A percentile compares a stretch with the other conserved stretches of the same genome.
Conservation (phyloP, 352 stramenopile genomes). For the Phytopythium oedochilum region DNA sequence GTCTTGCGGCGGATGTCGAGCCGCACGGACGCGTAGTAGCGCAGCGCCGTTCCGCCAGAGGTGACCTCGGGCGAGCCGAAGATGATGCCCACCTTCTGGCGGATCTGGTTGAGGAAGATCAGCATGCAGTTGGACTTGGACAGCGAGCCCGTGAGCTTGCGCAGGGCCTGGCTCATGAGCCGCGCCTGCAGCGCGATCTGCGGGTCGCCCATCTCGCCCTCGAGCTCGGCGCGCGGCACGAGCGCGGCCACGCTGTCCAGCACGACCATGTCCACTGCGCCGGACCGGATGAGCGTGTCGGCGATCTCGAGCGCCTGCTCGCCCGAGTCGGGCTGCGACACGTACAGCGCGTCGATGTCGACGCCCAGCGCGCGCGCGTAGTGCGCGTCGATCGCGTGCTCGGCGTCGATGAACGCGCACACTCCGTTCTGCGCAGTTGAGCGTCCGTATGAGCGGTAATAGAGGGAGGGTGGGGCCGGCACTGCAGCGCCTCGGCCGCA, state of each 20-base stretch:
- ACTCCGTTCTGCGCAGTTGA: slow-evolving; percentile 63
- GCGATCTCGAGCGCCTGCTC: slow-evolving; percentile 99
- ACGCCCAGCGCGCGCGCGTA: slow-evolving; percentile 94
- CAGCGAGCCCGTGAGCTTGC: slow-evolving; percentile 96
- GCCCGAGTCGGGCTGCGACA: slow-evolving; percentile 96
- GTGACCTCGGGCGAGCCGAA: slow-evolving; percentile 98
- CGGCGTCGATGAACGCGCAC: slow-evolving; percentile 98
- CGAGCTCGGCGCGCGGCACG: slow-evolving; percentile 94
- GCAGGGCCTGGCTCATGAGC: slow-evolving; percentile 96
- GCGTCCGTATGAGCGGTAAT: no score
- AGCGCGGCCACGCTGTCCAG: slow-evolving; percentile 97
- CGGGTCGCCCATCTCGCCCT: slow-evolving; percentile 94
- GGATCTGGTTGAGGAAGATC: slow-evolving; percentile 99
- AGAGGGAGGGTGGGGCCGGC: no score
- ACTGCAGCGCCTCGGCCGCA: neutral
- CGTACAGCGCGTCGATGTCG: slow-evolving; percentile 94
- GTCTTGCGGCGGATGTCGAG: slow-evolving; percentile 95
- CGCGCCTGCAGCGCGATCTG: slow-evolving; percentile 97
- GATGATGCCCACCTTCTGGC: slow-evolving; percentile 96
- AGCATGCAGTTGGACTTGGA: slow-evolving; percentile 95
- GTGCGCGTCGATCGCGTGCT: slow-evolving; percentile 96
- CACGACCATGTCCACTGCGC: slow-evolving; percentile 97
- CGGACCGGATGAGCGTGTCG: slow-evolving; percentile 95
- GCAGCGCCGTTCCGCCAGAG: slow-evolving; percentile 83
- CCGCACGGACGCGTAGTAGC: slow-evolving; percentile 89